Evolutionary conservation across 2,329 filamentous ascomycete species (phyloP), one percentile per base, ranked within the genome.

Genomic region (Alternaria metachromatica): DNA sequence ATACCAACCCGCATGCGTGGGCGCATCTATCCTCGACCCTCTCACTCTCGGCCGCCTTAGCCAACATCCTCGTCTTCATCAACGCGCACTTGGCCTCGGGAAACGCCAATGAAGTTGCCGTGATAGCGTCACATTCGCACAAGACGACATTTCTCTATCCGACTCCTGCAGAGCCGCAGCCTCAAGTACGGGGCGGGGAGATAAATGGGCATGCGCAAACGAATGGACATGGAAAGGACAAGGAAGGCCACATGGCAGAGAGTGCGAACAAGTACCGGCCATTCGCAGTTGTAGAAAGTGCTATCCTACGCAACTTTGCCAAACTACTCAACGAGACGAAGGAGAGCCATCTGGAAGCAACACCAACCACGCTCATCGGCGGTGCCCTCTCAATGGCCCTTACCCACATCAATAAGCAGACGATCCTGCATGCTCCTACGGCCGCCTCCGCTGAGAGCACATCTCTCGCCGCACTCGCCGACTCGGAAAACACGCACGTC

Each of bases 1-100:
- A 99, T 83, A 97, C 95, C 25, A 99, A 99, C 79, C 96, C 96
- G 3, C 92, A 94, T 72, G 94, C 96, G 72, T 97, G 96, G 96
- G 89, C 92, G 7, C 86, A 92, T 64, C 87, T 98, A 48, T 85
- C 90, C 64, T 82, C 88, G 60, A 88, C 87, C 30, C 89, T 98
- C 8, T 89, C 95, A 26, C 87, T 99, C 64, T 92, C 92, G 54
- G 90, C 91, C 75, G 93, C 93, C 65, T 85, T 99, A 64, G 93
- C 95, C 65, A 91, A 95, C 81, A 87, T 98, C 67, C 90, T 98
- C 75, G 91, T 99, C 83, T 98, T 97, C 82, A 90, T 97, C 82
- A 98, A 99, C 80, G 93, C 95, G 59, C 96, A 99, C 78, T 87
- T 99, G 30, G 94, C 96, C 70, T 94, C 95, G 78, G 96, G 94